These are phyloP conservation scores for fission yeast (Schizosaccharomyces pombe) DNA, from an alignment of 805 yeast species.

Conservation along the genomic window ASM294v3 CU329670.1:840001-840500, in stretches of 20 bases:
- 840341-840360: slow-evolving; percentile 94
- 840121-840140: slow-evolving; percentile 41
- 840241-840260: slow-evolving; percentile 77
- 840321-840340: slow-evolving; percentile 88
- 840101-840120: slow-evolving; percentile 67
- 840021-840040: slow-evolving; percentile 77
- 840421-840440: slow-evolving; percentile 39
- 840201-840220: slow-evolving; percentile 93
- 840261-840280: slow-evolving; percentile 70
- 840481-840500: slow-evolving; percentile 71
- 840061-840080: slow-evolving; percentile 77
- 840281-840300: slow-evolving; percentile 49
- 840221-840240: slow-evolving; percentile 84
- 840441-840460: slow-evolving; percentile 50
- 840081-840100: slow-evolving; percentile 53
- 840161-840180: slow-evolving; percentile 70
- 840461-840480: slow-evolving; percentile 86
- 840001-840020: slow-evolving; percentile 95
- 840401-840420: slow-evolving; percentile 89
- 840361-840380: slow-evolving; percentile 91
- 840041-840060: slow-evolving; percentile 84
- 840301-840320: slow-evolving; percentile 64
- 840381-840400: slow-evolving; percentile 78
- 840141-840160: slow-evolving; percentile 44
- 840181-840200: slow-evolving; percentile 76